Evolutionary conservation across 2,329 filamentous ascomycete species (phyloP).

Genomic region (Apiospora phragmitis): DNA sequence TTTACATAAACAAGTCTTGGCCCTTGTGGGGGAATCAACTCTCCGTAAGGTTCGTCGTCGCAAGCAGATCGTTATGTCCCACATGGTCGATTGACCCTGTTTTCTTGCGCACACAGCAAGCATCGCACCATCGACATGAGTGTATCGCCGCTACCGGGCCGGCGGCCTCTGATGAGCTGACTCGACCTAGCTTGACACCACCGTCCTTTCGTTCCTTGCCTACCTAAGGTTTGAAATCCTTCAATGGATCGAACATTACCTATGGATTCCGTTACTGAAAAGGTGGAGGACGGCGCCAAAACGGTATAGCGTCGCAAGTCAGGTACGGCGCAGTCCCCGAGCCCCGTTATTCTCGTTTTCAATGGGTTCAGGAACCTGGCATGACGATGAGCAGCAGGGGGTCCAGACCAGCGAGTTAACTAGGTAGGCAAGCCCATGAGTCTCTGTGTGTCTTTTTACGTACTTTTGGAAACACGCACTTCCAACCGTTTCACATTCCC

Average conservation of each 20-base stretch:
- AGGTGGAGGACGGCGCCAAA: not conserved
- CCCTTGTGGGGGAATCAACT: not conserved
- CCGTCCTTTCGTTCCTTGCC: too few relatives aligned
- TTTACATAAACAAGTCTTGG: not conserved
- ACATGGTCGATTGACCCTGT: constrained; percentile 1
- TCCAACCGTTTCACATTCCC: not conserved
- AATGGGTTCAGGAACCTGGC: not conserved
- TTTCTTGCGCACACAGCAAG: not conserved
- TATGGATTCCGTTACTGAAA: not conserved
- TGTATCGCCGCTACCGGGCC: too few relatives aligned
- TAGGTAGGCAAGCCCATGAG: not conserved
- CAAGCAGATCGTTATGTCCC: constrained; percentile 1
- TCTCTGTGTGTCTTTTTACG: not conserved
- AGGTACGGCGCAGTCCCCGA: not conserved
- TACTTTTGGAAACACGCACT: not conserved
- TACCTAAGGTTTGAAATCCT: not conserved
- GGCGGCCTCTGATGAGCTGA: not conserved
- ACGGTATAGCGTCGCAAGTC: not conserved
- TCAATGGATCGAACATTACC: not conserved
- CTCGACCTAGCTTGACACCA: not conserved
- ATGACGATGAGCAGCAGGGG: not conserved
- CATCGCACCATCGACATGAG: not conserved
- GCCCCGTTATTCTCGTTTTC: not conserved
- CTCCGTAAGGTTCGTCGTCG: not conserved
- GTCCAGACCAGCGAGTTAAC: not conserved